Percentiles rank a stretch among this genome's conserved stretches.
phyloP scores from a whole-genome alignment of 2,329 filamentous ascomycete genomes.

The Xylariomycetidae sp. region DNA sequence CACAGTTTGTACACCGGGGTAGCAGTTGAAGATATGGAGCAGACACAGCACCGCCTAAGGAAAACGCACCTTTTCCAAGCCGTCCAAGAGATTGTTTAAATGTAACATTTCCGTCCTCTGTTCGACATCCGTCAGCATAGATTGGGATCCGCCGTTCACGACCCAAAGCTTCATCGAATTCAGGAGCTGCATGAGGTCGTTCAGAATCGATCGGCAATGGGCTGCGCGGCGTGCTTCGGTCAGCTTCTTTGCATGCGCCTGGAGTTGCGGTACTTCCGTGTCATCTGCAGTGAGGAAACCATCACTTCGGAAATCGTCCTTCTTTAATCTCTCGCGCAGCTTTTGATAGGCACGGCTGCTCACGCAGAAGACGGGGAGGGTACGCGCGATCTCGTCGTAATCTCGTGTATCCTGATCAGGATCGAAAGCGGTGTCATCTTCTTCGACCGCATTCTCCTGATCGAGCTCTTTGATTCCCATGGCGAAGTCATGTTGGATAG shows the following conservation, averaged over 20 bases:
- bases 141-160: constrained; percentile 5
- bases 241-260: constrained; percentile 53
- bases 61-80: constrained; percentile 18
- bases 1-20: too few relatives aligned
- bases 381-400: constrained; percentile 51
- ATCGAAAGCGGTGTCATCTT: constrained; percentile 51
- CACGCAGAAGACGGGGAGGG: constrained; percentile 61
- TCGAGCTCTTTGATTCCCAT: constrained; percentile 57
- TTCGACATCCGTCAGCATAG: constrained; percentile 11
- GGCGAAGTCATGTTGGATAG: constrained; percentile 56
- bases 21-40: too few relatives aligned
- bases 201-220: constrained; percentile 45
- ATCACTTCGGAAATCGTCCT: constrained; percentile 41
- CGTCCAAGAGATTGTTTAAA: constrained; percentile 13
- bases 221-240: constrained; percentile 39
- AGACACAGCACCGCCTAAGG: too few relatives aligned
- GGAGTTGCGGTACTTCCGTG: constrained; percentile 56
- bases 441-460: constrained; percentile 44
- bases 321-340: constrained; percentile 47
- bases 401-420: constrained; percentile 50
- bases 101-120: constrained; percentile 13
- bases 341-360: constrained; percentile 60
- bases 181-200: constrained; percentile 43
- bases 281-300: constrained; percentile 50
- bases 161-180: constrained; percentile 40